A percentile compares a stretch with the other conserved stretches of the same genome.
phyloP scores from a whole-genome alignment of 306 rosid genomes.

The Trifolium subterraneum region DNA sequence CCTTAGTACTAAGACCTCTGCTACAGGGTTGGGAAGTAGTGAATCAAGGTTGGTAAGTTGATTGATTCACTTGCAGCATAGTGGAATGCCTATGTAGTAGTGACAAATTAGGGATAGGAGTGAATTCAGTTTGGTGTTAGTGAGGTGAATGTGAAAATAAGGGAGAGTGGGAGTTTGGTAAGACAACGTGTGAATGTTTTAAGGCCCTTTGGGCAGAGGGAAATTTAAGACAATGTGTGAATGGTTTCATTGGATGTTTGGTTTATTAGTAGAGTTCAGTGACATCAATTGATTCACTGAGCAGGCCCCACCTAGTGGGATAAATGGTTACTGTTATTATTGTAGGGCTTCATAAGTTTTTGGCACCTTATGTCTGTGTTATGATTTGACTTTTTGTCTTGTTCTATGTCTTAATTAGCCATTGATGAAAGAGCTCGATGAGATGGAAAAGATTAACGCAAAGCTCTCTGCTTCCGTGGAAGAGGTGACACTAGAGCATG shows the following conservation, averaged over 20 bases:
- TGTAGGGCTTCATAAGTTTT: background rate
- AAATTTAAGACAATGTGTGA: too few relatives aligned
- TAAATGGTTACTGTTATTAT: background rate
- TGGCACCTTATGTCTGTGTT: constrained; percentile 26
- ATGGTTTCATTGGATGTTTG: background rate
- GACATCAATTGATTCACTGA: background rate
- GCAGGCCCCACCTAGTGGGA: background rate
- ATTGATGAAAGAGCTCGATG: constrained; percentile 98
- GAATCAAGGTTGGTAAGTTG: constrained; percentile 5
- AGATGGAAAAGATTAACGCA: constrained; percentile 92
- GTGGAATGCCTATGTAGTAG: background rate
- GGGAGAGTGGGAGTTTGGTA: constrained; percentile 18
- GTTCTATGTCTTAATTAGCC: constrained; percentile 56
- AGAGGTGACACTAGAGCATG: constrained; percentile 95
- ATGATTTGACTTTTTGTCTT: constrained; percentile 42
- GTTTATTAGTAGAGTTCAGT: background rate
- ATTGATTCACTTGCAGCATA: constrained; percentile 2
- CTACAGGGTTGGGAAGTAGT: constrained; percentile 21
- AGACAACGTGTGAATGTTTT: background rate
- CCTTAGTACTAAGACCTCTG: constrained; percentile 7
- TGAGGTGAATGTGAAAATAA: background rate
- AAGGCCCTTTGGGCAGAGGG: background rate
- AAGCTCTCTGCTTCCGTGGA: constrained; percentile 92
- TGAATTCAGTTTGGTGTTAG: constrained; percentile 2
- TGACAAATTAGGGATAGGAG: background rate